A percentile compares a stretch with the other conserved stretches of the same genome.
These are phyloP conservation scores for Melanomma pulvis-pyrius DNA, from an alignment of 495 filamentous ascomycete species.

Conservation along the genomic window DNA sequence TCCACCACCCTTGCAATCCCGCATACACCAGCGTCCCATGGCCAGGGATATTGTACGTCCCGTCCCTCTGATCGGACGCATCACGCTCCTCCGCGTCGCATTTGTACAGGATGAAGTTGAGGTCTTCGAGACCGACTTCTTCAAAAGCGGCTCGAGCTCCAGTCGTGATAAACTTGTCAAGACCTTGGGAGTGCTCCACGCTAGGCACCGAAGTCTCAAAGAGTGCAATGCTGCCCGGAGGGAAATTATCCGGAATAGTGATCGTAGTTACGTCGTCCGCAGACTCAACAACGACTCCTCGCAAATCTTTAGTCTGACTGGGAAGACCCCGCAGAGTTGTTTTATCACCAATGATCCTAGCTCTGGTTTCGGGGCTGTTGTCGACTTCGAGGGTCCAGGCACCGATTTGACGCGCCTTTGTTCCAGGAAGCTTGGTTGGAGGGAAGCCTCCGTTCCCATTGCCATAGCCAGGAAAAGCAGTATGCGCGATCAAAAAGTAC, in stretches of 20 bases:
- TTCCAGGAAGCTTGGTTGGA: constrained; percentile 75
- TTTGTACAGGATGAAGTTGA: constrained; percentile 90
- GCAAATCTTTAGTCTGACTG: constrained; percentile 72
- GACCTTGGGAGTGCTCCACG: constrained; percentile 73
- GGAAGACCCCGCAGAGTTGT: constrained; percentile 76
- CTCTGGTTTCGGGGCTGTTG: constrained; percentile 63
- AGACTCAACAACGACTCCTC: constrained; percentile 68
- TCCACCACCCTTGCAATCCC: constrained; percentile 98
- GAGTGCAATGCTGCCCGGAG: constrained; percentile 89
- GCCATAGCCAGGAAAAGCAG: constrained; percentile 86
- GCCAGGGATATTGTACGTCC: constrained; percentile 82
- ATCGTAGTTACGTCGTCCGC: constrained; percentile 74
- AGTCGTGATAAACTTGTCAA: constrained; percentile 80
- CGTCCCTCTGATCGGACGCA: constrained; percentile 75
- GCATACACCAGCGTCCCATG: constrained; percentile 88
- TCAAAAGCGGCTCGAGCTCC: constrained; percentile 81
- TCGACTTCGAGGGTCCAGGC: constrained; percentile 89
- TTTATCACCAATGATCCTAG: constrained; percentile 67
- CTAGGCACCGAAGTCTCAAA: constrained; percentile 94
- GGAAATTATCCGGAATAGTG: constrained; percentile 76
- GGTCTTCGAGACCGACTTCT: constrained; percentile 70
- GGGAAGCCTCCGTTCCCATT: constrained; percentile 74
- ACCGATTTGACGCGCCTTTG: constrained; percentile 75
- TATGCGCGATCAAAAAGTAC: constrained; percentile 93
- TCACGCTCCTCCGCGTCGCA: constrained; percentile 92